A percentile compares a stretch with the other conserved stretches of the same genome.
Evolutionary conservation across 257 asterid genomes (phyloP).

Genomic region (Pogostemon cablin): DNA sequence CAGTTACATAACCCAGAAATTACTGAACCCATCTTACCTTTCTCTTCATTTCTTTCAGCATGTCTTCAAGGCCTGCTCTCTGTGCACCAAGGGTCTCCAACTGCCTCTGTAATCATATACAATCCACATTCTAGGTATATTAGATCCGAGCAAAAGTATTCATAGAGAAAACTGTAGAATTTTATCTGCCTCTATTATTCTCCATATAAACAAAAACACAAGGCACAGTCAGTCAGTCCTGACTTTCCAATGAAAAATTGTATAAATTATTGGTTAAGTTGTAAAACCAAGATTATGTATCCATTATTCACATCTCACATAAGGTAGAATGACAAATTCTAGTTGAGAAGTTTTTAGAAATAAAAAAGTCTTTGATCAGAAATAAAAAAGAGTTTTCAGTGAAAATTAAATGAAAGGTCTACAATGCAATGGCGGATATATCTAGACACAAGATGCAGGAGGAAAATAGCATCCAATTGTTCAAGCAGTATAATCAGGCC

Average conservation of each 20-base stretch:
- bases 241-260: slow-evolving; percentile 16
- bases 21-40: slow-evolving; percentile 55
- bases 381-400: neutral
- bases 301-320: neutral
- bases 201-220: slow-evolving; percentile 5
- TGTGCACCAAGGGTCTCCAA: slow-evolving; percentile 96
- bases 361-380: slow-evolving; percentile 6
- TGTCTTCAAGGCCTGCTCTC: slow-evolving; percentile 98
- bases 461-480: neutral
- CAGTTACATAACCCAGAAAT: slow-evolving; percentile 14
- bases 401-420: neutral
- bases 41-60: slow-evolving; percentile 99
- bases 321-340: slow-evolving; percentile 14
- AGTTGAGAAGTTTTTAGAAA: slow-evolving; percentile 18
- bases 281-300: neutral
- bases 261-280: slow-evolving; percentile 24
- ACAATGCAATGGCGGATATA: neutral
- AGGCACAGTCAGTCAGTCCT: slow-evolving; percentile 9
- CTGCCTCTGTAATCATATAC: slow-evolving; percentile 68
- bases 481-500: slow-evolving; percentile 18
- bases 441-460: slow-evolving; percentile 2
- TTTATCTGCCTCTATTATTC: slow-evolving; percentile 7
- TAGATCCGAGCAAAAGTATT: slow-evolving; percentile 14
- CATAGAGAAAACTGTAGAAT: slow-evolving; percentile 7
- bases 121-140: slow-evolving; percentile 22